Conservation (phyloP, 2,329 filamentous ascomycete genomes). For the Penicillium italicum region DNA sequence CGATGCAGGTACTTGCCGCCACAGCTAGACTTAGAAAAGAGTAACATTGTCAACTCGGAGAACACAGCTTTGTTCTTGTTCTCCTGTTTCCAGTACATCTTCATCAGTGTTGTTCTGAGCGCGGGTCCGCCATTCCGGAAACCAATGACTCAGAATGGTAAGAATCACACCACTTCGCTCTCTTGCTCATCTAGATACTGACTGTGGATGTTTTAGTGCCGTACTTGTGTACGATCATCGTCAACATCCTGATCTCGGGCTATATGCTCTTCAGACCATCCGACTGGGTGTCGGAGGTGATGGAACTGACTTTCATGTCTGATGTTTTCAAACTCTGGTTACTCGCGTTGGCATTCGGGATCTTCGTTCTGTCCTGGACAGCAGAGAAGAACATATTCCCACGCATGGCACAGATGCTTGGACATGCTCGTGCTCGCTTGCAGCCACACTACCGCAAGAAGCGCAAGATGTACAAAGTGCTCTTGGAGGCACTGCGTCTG, state of each 20-base stretch:
- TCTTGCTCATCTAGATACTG: constrained; percentile 13
- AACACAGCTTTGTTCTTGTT: constrained; percentile 88
- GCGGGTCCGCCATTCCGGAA: constrained; percentile 90
- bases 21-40: constrained; percentile 69
- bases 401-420: constrained; percentile 63
- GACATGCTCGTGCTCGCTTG: constrained; percentile 56
- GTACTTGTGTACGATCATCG: constrained; percentile 72
- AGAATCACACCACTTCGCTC: constrained; percentile 34
- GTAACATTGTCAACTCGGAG: constrained; percentile 85
- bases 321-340: constrained; percentile 69
- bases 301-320: constrained; percentile 81
- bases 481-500: constrained; percentile 61
- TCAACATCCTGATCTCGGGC: constrained; percentile 63
- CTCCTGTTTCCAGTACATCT: constrained; percentile 91
- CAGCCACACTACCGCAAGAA: constrained; percentile 62
- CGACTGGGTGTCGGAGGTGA: constrained; percentile 64
- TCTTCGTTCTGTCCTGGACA: constrained; percentile 65
- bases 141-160: constrained; percentile 73
- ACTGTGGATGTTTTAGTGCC: constrained; percentile 57
- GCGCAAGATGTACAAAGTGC: constrained; percentile 82
- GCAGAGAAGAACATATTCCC: constrained; percentile 71
- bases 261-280: constrained; percentile 81
- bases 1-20: constrained; percentile 69
- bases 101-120: constrained; percentile 82
- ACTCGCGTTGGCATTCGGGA: constrained; percentile 64